phyloP scores from a whole-genome alignment of 1,139 yeast species.

The Geotrichum aggregatum region DNA sequence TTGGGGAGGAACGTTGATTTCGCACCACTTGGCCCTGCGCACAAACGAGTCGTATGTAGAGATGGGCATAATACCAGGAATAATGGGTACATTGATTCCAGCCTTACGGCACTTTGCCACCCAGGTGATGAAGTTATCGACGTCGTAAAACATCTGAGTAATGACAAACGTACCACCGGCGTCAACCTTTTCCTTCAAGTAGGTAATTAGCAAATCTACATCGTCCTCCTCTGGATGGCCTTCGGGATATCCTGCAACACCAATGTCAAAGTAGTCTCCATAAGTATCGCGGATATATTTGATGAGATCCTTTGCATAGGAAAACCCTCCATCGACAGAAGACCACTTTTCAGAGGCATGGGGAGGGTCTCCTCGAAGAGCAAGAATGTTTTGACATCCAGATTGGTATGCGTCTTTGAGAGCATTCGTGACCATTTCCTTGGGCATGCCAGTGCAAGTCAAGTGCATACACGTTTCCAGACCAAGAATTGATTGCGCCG shows the following conservation, averaged over 20 bases:
- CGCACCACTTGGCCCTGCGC: conserved; percentile 93
- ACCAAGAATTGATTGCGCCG: conserved; percentile 89
- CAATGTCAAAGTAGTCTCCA: conserved; percentile 78
- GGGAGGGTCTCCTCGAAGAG: conserved; percentile 96
- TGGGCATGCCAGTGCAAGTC: conserved; percentile 94
- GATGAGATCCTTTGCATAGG: conserved; percentile 77
- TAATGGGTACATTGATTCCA: conserved; percentile 83
- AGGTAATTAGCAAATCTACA: conserved; percentile 53
- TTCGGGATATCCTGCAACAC: conserved; percentile 94
- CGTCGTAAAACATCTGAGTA: conserved; percentile 92
- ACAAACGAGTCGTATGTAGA: conserved; percentile 87
- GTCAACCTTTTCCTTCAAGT: conserved; percentile 80
- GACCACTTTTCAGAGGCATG: conserved; percentile 40
- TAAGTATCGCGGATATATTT: conserved; percentile 63
- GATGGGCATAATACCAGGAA: conserved; percentile 98
- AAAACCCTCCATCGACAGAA: conserved; percentile 62
- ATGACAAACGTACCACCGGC: conserved; percentile 91
- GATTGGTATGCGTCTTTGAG: conserved; percentile 78
- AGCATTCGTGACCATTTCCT: conserved; percentile 77
- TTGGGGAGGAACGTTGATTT: conserved; percentile 69
- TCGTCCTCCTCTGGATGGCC: conserved; percentile 93
- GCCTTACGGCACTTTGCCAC: conserved; percentile 62
- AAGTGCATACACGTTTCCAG: conserved; percentile 97
- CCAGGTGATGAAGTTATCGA: conserved; percentile 79
- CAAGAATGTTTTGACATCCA: conserved; percentile 93